phyloP scores from a whole-genome alignment of 1,284 basidiomycete genomes.

The Irpex sp. region DNA sequence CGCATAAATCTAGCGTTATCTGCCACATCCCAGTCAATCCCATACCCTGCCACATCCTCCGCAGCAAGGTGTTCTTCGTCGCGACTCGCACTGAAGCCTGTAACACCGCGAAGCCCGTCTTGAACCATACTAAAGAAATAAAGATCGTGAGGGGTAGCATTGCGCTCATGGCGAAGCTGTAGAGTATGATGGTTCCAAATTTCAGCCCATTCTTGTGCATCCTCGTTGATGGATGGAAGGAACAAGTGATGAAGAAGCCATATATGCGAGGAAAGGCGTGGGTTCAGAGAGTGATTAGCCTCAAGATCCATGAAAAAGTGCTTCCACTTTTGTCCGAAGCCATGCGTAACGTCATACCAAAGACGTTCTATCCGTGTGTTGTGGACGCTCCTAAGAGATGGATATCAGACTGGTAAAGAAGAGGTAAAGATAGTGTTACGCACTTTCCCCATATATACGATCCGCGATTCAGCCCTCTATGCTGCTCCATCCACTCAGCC shows the following conservation, averaged over 20 bases:
- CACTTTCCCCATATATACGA: conserved; percentile 37
- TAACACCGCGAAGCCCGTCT: conserved; percentile 8
- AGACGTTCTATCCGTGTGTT: conserved; percentile 37
- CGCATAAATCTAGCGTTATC: conserved; percentile 5
- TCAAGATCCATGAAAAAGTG: conserved; percentile 28
- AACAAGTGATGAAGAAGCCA: conserved; percentile 24
- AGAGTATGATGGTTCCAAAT: conserved; percentile 26
- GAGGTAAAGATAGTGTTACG: conserved; percentile 11
- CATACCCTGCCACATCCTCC: conserved; percentile 10
- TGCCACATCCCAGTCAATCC: conserved; percentile 17
- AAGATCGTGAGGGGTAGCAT: conserved; percentile 12
- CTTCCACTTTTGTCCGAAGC: conserved; percentile 23
- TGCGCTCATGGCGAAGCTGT: conserved; percentile 4
- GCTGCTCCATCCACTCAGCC: conserved; percentile 25
- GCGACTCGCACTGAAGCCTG: background rate
- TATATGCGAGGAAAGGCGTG: conserved; percentile 13
- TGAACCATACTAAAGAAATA: conserved; percentile 15
- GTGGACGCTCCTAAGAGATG: conserved; percentile 14
- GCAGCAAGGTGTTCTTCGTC: background rate
- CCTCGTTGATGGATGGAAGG: conserved; percentile 14
- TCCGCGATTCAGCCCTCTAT: conserved; percentile 21
- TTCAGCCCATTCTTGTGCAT: conserved; percentile 17
- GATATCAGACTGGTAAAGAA: background rate
- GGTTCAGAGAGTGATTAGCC: conserved; percentile 14
- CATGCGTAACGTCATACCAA: conserved; percentile 35